Conservation (phyloP, 768 basidiomycete species). For the Sporobolomyces roseus region DNA sequence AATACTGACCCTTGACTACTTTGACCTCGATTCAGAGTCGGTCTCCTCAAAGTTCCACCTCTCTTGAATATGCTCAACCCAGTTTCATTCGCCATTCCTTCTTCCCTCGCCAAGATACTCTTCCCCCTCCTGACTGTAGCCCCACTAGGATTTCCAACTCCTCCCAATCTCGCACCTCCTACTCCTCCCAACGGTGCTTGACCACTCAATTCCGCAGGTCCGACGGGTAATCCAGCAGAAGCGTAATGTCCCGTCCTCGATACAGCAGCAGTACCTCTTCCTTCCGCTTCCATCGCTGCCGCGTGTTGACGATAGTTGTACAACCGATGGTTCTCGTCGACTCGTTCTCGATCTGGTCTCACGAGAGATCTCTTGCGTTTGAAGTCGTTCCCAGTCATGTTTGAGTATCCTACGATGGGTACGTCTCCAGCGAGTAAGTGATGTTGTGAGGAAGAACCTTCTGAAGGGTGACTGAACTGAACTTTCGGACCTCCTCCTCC, state of each 20-base stretch:
- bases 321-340: constrained; percentile 86
- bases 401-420: constrained; percentile 23
- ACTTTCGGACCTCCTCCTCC: constrained; percentile 12
- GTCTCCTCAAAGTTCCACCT: constrained; percentile 71
- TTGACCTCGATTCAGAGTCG: constrained; percentile 44
- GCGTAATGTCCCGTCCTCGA: constrained; percentile 79
- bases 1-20: constrained; percentile 40
- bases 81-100: constrained; percentile 78
- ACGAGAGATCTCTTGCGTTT: constrained; percentile 86
- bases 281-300: constrained; percentile 68
- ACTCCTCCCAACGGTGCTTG: not conserved
- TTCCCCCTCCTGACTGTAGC: constrained; percentile 69
- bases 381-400: constrained; percentile 41
- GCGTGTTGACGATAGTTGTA: constrained; percentile 91
- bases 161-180: constrained; percentile 40
- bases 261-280: constrained; percentile 63
- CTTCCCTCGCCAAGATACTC: constrained; percentile 82
- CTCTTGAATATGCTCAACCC: constrained; percentile 89
- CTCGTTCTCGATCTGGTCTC: constrained; percentile 88
- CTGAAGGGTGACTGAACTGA: not conserved
- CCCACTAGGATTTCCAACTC: constrained; percentile 38
- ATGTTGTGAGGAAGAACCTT: constrained; percentile 4
- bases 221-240: constrained; percentile 46
- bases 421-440: constrained; percentile 20
- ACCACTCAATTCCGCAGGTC: constrained; percentile 19